Percentiles rank a stretch among this genome's conserved stretches.
Conservation (phyloP, 768 basidiomycete genomes). For the Rhodotorula babjevae region DNA sequence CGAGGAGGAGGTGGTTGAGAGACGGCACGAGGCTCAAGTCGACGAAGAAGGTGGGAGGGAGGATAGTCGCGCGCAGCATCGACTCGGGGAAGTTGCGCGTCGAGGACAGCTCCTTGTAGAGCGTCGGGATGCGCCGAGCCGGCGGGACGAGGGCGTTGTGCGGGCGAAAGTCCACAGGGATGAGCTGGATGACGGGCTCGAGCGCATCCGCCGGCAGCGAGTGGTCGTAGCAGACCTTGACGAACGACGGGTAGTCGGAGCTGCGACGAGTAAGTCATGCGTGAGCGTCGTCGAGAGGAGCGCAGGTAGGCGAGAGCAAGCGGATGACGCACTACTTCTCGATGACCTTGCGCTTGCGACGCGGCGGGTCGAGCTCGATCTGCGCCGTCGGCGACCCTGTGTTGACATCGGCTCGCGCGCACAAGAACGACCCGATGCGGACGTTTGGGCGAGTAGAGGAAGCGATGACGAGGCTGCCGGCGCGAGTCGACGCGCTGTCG, state of each 20-base stretch:
- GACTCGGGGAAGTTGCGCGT: conserved; percentile 5
- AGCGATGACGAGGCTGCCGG: conserved; percentile 17
- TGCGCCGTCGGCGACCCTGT: neutral
- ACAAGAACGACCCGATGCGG: neutral
- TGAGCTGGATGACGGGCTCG: conserved; percentile 8
- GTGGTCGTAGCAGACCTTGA: conserved; percentile 4
- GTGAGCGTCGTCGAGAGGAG: neutral
- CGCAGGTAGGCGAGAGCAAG: neutral
- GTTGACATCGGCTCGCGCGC: conserved; percentile 13
- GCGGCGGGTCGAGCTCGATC: neutral
- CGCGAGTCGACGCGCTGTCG: neutral
- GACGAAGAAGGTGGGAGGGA: conserved; percentile 55
- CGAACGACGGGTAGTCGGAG: conserved; percentile 2
- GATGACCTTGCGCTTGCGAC: neutral
- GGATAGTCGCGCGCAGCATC: conserved; percentile 47
- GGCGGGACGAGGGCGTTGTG: conserved; percentile 13
- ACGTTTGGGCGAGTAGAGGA: neutral
- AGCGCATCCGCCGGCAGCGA: neutral
- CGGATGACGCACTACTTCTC: neutral
- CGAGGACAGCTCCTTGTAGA: too few species aligned
- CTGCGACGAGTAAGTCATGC: neutral
- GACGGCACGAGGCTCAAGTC: conserved; percentile 62
- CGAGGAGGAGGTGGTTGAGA: conserved; percentile 61
- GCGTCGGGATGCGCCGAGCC: neutral
- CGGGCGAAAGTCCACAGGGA: neutral